Conservation (phyloP, 257 asterid genomes). For the Plantago ovata region DNA sequence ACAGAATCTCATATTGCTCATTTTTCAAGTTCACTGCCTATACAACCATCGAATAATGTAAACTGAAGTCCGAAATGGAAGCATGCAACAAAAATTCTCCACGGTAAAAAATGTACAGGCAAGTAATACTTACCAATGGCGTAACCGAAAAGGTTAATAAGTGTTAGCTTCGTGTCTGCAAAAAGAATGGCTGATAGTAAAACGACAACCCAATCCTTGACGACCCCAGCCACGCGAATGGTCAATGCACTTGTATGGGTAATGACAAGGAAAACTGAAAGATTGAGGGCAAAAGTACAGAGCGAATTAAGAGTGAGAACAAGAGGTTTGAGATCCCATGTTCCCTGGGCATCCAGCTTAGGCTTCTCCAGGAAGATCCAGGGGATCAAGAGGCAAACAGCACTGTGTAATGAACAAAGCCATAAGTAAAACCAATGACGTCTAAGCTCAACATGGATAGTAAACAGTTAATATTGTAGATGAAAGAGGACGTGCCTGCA, state of each 20-base stretch:
- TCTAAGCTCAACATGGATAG: neutral
- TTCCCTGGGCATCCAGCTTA: conserved; percentile 70
- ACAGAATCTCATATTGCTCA: too few relatives aligned
- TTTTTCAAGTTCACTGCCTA: too few relatives aligned
- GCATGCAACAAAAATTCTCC: neutral
- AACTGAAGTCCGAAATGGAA: neutral
- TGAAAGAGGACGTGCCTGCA: conserved; percentile 68
- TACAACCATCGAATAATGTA: too few relatives aligned
- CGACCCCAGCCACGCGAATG: conserved; percentile 98
- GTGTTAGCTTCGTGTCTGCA: conserved; percentile 83
- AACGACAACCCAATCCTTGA: conserved; percentile 98
- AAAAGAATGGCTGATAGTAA: conserved; percentile 84
- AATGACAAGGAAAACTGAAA: conserved; percentile 94
- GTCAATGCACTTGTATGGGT: conserved; percentile 97
- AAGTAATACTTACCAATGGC: conserved; percentile 64
- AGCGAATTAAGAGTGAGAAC: conserved; percentile 70
- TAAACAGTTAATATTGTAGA: neutral
- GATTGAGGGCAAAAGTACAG: conserved; percentile 93
- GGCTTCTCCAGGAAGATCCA: conserved; percentile 95
- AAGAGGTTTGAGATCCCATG: conserved; percentile 76
- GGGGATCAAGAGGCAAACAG: conserved; percentile 88
- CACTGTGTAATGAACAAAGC: conserved; percentile 50
- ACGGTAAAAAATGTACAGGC: neutral
- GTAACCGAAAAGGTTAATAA: conserved; percentile 84
- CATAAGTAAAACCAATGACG: conserved; percentile 6